These are phyloP conservation scores for Mycena rosella DNA, from an alignment of 768 basidiomycete species.

Conservation along the genomic window DNA sequence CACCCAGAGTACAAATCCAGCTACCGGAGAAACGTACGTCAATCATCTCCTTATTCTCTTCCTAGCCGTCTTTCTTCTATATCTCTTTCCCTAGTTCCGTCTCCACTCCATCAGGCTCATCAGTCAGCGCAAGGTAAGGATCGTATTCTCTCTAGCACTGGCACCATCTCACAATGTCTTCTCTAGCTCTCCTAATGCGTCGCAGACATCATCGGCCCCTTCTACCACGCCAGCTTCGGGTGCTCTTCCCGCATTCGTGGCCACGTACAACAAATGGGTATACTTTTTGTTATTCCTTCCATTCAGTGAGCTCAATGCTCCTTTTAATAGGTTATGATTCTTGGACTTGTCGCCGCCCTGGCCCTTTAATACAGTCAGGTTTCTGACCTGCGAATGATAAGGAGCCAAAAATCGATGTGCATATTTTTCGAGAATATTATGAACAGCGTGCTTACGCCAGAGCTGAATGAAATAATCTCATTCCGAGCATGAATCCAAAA, in stretches of 20 bases:
- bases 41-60: conserved; percentile 13
- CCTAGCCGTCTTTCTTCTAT: conserved; percentile 5
- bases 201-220: conserved; percentile 21
- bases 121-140: conserved; percentile 16
- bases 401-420: conserved; percentile 1
- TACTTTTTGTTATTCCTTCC: conserved; percentile 12
- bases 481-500: conserved; percentile 1
- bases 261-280: conserved; percentile 16
- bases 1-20: conserved; percentile 27
- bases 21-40: conserved; percentile 21
- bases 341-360: conserved; percentile 25
- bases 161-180: conserved; percentile 15
- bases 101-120: conserved; percentile 19
- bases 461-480: conserved; percentile 6
- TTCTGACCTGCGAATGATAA: conserved; percentile 14
- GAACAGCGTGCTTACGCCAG: conserved; percentile 4
- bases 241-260: conserved; percentile 22
- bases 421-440: conserved; percentile 9
- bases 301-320: conserved; percentile 9
- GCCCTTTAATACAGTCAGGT: conserved; percentile 5
- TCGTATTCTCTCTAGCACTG: conserved; percentile 5
- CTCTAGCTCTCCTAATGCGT: conserved; percentile 24
- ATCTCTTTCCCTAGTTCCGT: conserved; percentile 16
- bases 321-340: conserved; percentile 18
- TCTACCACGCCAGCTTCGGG: conserved; percentile 16